Conservation (phyloP, 495 filamentous ascomycete species). For the Cercophora newfieldiana region DNA sequence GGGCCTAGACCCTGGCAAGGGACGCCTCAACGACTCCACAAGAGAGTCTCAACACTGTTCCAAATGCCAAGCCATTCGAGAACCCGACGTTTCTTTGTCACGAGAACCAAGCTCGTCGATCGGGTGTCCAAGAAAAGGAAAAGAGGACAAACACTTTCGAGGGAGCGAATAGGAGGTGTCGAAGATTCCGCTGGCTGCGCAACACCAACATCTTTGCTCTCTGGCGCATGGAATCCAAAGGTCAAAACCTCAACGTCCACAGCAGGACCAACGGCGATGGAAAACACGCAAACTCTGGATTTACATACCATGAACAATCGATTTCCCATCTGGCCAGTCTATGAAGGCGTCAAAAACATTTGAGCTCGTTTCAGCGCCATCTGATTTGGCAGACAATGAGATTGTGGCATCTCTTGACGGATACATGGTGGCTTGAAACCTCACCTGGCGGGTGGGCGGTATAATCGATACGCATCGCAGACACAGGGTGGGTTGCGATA, state of each 20-base stretch:
- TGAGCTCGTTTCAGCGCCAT: not conserved
- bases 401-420: not conserved
- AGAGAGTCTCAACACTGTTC: constrained; percentile 3
- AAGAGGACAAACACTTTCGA: not conserved
- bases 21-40: not conserved
- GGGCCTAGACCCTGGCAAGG: not conserved
- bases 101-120: not conserved
- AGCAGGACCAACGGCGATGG: too few relatives aligned
- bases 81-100: not conserved
- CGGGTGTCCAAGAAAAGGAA: not conserved
- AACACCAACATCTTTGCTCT: too few relatives aligned
- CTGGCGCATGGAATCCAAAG: too few relatives aligned
- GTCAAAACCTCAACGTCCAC: too few relatives aligned
- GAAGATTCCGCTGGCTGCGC: not conserved
- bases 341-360: not conserved
- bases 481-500: not conserved
- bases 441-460: not conserved
- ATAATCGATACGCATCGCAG: not conserved
- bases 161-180: not conserved
- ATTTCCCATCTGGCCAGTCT: too few relatives aligned
- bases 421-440: constrained; percentile 8
- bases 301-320: too few relatives aligned
- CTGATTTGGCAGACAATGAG: not conserved
- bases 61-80: constrained; percentile 13
- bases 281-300: too few relatives aligned